Evolutionary conservation across 176 grass and related monocot genomes (phyloP).

Genomic region (Tuctoria greenei): DNA sequence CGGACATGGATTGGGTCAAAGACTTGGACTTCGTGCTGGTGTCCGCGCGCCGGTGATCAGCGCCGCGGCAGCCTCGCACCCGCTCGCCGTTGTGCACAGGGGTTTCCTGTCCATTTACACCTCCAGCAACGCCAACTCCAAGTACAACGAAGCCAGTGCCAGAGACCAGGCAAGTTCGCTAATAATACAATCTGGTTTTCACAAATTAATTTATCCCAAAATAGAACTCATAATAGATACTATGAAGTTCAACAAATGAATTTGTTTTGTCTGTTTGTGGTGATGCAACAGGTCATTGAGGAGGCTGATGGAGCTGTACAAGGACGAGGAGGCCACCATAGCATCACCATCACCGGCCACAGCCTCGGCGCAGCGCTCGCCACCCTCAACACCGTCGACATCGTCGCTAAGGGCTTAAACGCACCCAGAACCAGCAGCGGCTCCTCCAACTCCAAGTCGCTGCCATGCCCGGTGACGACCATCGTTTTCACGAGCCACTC

Average conservation of each 20-base stretch:
- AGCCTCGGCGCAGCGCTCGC: conserved; percentile 52
- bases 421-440: too few species aligned
- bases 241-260: too few species aligned
- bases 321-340: conserved; percentile 48
- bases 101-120: conserved; percentile 61
- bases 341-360: conserved; percentile 65
- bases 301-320: conserved; percentile 39
- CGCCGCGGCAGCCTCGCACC: too few species aligned
- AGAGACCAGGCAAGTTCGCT: conserved; percentile 46
- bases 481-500: conserved; percentile 55
- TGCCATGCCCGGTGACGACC: conserved; percentile 35
- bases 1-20: not conserved
- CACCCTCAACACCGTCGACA: conserved; percentile 56
- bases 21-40: too few species aligned
- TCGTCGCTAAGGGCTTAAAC: conserved; percentile 42
- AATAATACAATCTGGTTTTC: too few species aligned
- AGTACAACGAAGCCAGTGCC: conserved; percentile 44
- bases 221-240: too few species aligned
- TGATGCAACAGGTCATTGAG: conserved; percentile 31
- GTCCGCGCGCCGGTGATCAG: conserved; percentile 21
- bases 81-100: too few species aligned
- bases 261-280: too few species aligned
- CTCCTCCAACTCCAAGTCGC: too few species aligned
- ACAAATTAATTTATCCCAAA: too few species aligned
- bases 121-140: not conserved